These are phyloP conservation scores for Moesziomyces globuligerus DNA, from an alignment of 1,284 basidiomycete genomes.

Conservation along the genomic window DNA sequence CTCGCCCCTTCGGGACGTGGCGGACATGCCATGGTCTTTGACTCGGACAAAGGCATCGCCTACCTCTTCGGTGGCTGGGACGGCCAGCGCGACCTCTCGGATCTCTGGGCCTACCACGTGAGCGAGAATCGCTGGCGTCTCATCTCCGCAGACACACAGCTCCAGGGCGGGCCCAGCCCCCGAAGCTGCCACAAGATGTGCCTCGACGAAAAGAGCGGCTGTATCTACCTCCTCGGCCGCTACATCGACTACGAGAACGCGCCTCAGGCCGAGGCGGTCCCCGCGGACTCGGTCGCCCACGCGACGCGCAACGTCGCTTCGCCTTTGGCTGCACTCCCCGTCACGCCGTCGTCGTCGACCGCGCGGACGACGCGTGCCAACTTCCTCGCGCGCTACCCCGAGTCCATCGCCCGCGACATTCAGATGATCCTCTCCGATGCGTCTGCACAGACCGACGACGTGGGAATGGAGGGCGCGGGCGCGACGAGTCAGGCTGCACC, in stretches of 20 bases:
- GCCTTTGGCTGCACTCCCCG: slow-evolving; percentile 12
- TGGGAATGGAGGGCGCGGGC: slow-evolving; percentile 31
- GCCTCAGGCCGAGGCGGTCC: slow-evolving; percentile 12
- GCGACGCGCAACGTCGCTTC: slow-evolving; percentile 9
- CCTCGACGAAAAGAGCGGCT: slow-evolving; percentile 77
- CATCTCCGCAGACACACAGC: slow-evolving; percentile 73
- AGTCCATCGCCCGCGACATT: slow-evolving; percentile 42
- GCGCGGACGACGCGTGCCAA: slow-evolving; percentile 34
- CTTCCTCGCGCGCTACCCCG: slow-evolving; percentile 34
- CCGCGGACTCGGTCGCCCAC: slow-evolving; percentile 28
- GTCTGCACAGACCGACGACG: slow-evolving; percentile 21
- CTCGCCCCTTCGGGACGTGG: slow-evolving; percentile 70
- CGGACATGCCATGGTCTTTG: slow-evolving; percentile 84
- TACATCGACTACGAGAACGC: slow-evolving; percentile 56
- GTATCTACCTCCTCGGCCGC: slow-evolving; percentile 74
- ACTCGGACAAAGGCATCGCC: slow-evolving; percentile 74
- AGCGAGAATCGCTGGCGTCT: slow-evolving; percentile 75
- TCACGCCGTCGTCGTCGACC: slow-evolving; percentile 38
- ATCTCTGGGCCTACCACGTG: slow-evolving; percentile 81
- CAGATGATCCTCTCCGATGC: slow-evolving; percentile 33
- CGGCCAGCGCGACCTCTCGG: slow-evolving; percentile 75
- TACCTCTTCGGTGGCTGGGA: slow-evolving; percentile 86
- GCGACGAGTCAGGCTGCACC: slow-evolving; percentile 9
- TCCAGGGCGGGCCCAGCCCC: slow-evolving; percentile 75
- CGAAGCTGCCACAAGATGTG: slow-evolving; percentile 85